Evolutionary conservation across 257 asterid genomes (phyloP), one percentile per base, ranked within the genome.

Genomic region (Coffea eugenioides): DNA sequence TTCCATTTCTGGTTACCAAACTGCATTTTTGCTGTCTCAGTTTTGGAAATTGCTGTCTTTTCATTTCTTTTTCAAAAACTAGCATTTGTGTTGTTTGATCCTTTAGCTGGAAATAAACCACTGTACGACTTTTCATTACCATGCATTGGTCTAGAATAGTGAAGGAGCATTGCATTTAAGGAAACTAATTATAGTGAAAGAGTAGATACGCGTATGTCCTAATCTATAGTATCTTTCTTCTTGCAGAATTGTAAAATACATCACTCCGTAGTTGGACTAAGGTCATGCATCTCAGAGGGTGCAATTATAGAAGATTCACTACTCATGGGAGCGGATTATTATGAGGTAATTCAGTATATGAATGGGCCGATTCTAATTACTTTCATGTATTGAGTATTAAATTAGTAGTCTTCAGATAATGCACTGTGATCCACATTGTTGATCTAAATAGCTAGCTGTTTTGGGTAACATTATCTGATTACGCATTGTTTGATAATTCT

Each of bases 261-360:
- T 84, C 97, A 94, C 78, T 94, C 98, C 27, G 98, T 94, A 79
- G 93, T 94, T 82, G 98, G 98, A 79, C 96, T 94, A 36, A 87
- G 98, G 80, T 94, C 98, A n/a, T 94, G 98, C 87, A 91, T 94
- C 79, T 91, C 98, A 52, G 97, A 89, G 80, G 98, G 98, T 67
- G 98, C 98, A 81, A 81, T 92, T 80, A 91, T 94, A 78, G 98
- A 94, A 86, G 98, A 94, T 78, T 48, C 97, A 21, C 83, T 94
- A 85, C 82, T 94, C 86, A 94, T 94, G 98, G 98, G 98, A 66
- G 98, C 97, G 59, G 98, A 94, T 85, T 94, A 94, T 83, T 94
- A 94, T 21, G 98, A 94, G 97, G 98, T 94, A 91, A 85, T 68
- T 45, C 73, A 81, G 56, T 81, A 73, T 15, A 31, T 12, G 70